These are phyloP conservation scores for Atractiella rhizophila DNA, from an alignment of 768 basidiomycete species.

Conservation along the genomic window DNA sequence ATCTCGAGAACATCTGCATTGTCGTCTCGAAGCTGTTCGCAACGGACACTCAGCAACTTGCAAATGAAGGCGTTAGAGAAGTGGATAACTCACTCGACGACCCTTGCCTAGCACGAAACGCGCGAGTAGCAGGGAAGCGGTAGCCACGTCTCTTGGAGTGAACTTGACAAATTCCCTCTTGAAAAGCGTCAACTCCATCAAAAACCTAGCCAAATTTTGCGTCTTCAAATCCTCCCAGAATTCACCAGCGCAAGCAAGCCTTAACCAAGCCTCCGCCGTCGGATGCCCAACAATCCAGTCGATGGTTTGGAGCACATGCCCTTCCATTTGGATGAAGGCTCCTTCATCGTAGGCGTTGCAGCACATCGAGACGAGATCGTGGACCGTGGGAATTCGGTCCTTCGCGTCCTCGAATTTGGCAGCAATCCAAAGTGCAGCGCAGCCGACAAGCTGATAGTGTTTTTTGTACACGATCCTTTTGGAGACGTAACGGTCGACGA, in stretches of 20 bases:
- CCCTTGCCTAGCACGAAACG: slow-evolving; percentile 40
- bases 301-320: slow-evolving; percentile 83
- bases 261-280: slow-evolving; percentile 90
- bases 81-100: slow-evolving; percentile 5
- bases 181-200: slow-evolving; percentile 98
- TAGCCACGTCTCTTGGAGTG: slow-evolving; percentile 60
- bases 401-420: slow-evolving; percentile 98
- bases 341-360: slow-evolving; percentile 89
- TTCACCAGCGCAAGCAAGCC: slow-evolving; percentile 27
- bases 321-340: slow-evolving; percentile 98
- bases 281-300: slow-evolving; percentile 93
- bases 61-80: neutral
- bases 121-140: slow-evolving; percentile 68
- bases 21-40: slow-evolving; percentile 34
- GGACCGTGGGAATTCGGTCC: slow-evolving; percentile 85
- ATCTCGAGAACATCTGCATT: slow-evolving; percentile 59
- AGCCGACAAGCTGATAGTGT: slow-evolving; percentile 97
- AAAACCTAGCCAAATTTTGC: slow-evolving; percentile 81
- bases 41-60: neutral
- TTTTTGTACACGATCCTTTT: slow-evolving; percentile 96
- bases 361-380: slow-evolving; percentile 83
- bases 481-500: slow-evolving; percentile 95
- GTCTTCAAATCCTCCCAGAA: slow-evolving; percentile 62
- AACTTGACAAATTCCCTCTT: slow-evolving; percentile 81
- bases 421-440: slow-evolving; percentile 94